phyloP scores from a whole-genome alignment of 2,329 filamentous ascomycete genomes.

The Scytalidium sp. region DNA sequence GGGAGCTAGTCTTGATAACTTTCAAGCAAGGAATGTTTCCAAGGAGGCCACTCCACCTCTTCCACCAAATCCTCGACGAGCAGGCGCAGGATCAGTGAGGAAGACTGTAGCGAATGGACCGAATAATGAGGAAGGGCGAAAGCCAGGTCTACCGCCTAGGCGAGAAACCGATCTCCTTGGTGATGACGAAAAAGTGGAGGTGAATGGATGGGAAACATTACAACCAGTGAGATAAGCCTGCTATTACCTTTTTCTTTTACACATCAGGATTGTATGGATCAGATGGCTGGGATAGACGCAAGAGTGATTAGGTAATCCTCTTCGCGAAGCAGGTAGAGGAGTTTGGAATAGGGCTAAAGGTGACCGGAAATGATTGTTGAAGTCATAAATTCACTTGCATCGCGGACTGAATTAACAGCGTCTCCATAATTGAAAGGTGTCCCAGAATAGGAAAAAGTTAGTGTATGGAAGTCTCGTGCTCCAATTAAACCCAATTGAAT shows the following conservation, averaged over 20 bases:
- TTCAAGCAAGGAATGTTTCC: constrained; percentile 6
- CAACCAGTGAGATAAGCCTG: constrained; percentile 13
- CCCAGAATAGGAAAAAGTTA: not conserved
- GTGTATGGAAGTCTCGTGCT: not conserved
- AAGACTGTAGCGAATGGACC: constrained; percentile 6
- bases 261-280: not conserved
- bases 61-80: constrained; percentile 22
- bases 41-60: constrained; percentile 13
- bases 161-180: constrained; percentile 22
- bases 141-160: constrained; percentile 23
- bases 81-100: constrained; percentile 3
- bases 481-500: too few relatives aligned
- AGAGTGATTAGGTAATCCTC: not conserved
- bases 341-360: not conserved
- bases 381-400: too few relatives aligned
- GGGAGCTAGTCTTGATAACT: not conserved
- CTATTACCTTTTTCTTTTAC: too few relatives aligned
- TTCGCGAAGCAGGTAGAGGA: not conserved
- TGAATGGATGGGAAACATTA: constrained; percentile 24
- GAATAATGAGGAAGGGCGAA: constrained; percentile 14
- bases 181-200: constrained; percentile 16
- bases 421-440: too few relatives aligned
- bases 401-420: too few relatives aligned
- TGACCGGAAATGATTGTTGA: too few relatives aligned
- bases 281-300: not conserved